Evolutionary conservation across 768 basidiomycete species (phyloP), one percentile per base, ranked within the genome.

Genomic region (Dioszegia hungarica): DNA sequence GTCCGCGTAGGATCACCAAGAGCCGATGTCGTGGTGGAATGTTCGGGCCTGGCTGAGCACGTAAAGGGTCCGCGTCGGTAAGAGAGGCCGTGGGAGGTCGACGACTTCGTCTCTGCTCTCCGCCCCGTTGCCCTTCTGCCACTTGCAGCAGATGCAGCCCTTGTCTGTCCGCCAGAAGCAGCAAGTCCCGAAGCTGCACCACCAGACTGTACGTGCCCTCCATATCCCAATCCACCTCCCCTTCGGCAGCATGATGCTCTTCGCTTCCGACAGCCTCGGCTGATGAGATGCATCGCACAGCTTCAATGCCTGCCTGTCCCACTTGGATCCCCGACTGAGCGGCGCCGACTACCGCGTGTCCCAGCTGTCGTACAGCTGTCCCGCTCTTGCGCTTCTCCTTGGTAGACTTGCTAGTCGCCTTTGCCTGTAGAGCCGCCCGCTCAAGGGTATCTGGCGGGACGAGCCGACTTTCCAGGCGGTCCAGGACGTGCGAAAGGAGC

Each of bases 401-500:
- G 29, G 20, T 75, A 57, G 80, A 60, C 77, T 81, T 29, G 45
- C 28, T 17, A n/a, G 10, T 17, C 22, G 19, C 82, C 75, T 8
- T 80, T 77, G 39, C 80, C 78, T 14, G 81, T 73, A 28, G 73
- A 8, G 79, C 80, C 20, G 82, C 67, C 36, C 77, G 75, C 41
- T 63, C 61, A 5, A 70, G 52, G 10, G 61, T 25, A 50, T 70
- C 69, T 14, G 69, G 69, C 25, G 69, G 61, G 4, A 34, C 34
- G 10, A 60, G 77, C 54, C 88, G 80, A 47, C 75, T 77, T 44
- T 82, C 81, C n/a, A 90, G 79, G 63, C 85, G 83, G 19, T 79
- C 78, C 15, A 90, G 77, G 27, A 88, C 77, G 68, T 86, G 83
- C 0, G 82, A 80, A 3, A 89, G 78, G 22, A 88, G 78, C 69